Evolutionary conservation across 1,139 yeast genomes (phyloP).

Genomic region (Zygoascus sp.): DNA sequence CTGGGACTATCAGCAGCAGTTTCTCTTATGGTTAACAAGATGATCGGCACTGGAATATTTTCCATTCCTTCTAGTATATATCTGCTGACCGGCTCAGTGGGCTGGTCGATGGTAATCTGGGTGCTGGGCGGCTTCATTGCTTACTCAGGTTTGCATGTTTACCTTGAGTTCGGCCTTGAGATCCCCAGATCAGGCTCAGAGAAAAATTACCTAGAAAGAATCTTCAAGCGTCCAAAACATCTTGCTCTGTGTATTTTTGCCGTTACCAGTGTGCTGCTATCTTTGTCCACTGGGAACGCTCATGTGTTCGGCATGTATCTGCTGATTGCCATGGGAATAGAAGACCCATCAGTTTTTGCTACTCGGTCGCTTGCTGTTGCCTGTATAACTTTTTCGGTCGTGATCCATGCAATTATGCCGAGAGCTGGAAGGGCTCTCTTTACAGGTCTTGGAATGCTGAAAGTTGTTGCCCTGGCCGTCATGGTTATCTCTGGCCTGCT

Average conservation of each 20-base stretch:
- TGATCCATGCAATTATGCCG: slow-evolving; percentile 58
- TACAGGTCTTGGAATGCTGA: slow-evolving; percentile 64
- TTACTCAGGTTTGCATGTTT: slow-evolving; percentile 62
- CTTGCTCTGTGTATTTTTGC: slow-evolving; percentile 69
- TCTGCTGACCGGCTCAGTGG: slow-evolving; percentile 65
- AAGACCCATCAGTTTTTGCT: slow-evolving; percentile 30
- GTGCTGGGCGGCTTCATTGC: slow-evolving; percentile 68
- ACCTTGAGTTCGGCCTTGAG: slow-evolving; percentile 74
- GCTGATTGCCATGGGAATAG: slow-evolving; percentile 63
- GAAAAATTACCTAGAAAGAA: slow-evolving; percentile 67
- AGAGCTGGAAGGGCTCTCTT: slow-evolving; percentile 60
- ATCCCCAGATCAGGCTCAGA: slow-evolving; percentile 80
- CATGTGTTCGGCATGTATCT: slow-evolving; percentile 46
- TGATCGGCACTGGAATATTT: slow-evolving; percentile 81
- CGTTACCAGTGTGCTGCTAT: slow-evolving; percentile 57
- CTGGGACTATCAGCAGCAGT: slow-evolving; percentile 46
- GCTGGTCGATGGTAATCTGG: slow-evolving; percentile 66
- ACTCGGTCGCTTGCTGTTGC: slow-evolving; percentile 39
- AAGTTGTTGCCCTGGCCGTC: slow-evolving; percentile 60
- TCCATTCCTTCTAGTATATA: slow-evolving; percentile 72
- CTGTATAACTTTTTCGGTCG: slow-evolving; percentile 62
- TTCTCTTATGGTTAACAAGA: slow-evolving; percentile 63
- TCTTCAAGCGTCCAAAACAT: slow-evolving; percentile 60
- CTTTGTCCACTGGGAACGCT: slow-evolving; percentile 77
- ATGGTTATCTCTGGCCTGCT: slow-evolving; percentile 67